These are phyloP conservation scores for Myxozyma vanderwaltii DNA, from an alignment of 805 yeast species.

Conservation along the genomic window DNA sequence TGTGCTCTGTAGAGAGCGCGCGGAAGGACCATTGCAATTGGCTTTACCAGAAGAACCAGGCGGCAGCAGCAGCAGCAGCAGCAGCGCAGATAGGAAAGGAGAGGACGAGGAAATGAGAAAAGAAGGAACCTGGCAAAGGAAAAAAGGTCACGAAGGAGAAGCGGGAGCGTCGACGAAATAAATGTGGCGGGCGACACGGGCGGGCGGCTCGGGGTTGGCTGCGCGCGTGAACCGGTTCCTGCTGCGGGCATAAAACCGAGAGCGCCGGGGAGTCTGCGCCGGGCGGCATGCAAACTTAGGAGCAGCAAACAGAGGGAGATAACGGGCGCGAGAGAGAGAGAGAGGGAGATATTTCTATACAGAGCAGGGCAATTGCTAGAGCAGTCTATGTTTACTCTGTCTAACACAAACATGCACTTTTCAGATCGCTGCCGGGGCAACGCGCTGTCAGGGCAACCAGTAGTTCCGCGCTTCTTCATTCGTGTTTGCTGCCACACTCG, in stretches of 20 bases:
- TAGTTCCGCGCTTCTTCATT: too few relatives aligned
- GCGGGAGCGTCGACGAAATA: background rate
- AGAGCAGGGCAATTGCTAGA: too few relatives aligned
- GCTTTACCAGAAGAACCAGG: background rate
- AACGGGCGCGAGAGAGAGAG: too few relatives aligned
- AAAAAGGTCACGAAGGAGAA: background rate
- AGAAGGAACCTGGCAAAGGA: background rate
- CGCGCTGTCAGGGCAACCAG: too few relatives aligned
- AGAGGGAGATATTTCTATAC: too few relatives aligned
- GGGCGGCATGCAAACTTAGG: too few relatives aligned
- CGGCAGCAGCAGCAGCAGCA: too few relatives aligned
- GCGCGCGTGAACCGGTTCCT: background rate
- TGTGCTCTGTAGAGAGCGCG: background rate
- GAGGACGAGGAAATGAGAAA: background rate
- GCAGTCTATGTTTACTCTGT: too few relatives aligned
- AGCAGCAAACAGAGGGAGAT: too few relatives aligned
- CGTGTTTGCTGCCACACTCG: too few relatives aligned
- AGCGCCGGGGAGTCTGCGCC: background rate
- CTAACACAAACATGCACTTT: too few relatives aligned
- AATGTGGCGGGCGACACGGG: background rate
- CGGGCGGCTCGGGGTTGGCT: constrained; percentile 3
- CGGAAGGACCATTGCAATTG: background rate
- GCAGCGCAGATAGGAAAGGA: background rate
- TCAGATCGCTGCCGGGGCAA: too few relatives aligned
- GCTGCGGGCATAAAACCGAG: constrained; percentile 6